These are phyloP conservation scores for Chlorella variabilis DNA, from an alignment of 163 green algal genomes.

Conservation along the genomic window DNA sequence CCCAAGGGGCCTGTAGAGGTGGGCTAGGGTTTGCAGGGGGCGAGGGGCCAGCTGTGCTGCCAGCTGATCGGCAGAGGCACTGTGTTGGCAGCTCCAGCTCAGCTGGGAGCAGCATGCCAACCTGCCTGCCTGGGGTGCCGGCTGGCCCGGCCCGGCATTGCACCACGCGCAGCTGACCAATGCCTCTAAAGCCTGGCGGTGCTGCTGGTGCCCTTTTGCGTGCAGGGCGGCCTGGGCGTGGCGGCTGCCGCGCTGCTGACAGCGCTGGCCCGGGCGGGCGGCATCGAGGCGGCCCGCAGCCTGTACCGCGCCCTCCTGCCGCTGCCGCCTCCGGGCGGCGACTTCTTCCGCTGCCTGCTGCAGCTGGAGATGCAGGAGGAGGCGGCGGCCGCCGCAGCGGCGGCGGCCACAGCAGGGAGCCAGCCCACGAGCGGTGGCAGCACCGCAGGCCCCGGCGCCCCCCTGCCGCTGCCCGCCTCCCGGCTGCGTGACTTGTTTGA, in stretches of 20 bases:
- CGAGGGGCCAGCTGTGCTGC: no score
- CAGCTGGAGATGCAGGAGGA: constrained; percentile 54
- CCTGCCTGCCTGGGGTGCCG: no score
- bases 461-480: constrained; percentile 6
- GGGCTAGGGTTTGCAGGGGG: background rate
- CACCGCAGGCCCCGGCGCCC: background rate
- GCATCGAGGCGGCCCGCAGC: constrained; percentile 51
- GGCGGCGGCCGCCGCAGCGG: constrained; percentile 4
- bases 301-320: constrained; percentile 62
- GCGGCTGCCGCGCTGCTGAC: constrained; percentile 52
- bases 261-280: background rate
- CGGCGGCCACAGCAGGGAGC: constrained; percentile 12
- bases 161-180: no score
- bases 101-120: no score
- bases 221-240: constrained; percentile 52
- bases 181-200: no score
- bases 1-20: constrained; percentile 35
- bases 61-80: background rate
- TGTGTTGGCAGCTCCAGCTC: no score
- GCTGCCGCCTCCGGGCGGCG: constrained; percentile 65
- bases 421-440: background rate
- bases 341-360: constrained; percentile 68
- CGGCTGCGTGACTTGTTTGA: constrained; percentile 57
- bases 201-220: no score
- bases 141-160: no score